Conservation (phyloP, 1,139 yeast genomes). For the Diutina neorugosa region DNA sequence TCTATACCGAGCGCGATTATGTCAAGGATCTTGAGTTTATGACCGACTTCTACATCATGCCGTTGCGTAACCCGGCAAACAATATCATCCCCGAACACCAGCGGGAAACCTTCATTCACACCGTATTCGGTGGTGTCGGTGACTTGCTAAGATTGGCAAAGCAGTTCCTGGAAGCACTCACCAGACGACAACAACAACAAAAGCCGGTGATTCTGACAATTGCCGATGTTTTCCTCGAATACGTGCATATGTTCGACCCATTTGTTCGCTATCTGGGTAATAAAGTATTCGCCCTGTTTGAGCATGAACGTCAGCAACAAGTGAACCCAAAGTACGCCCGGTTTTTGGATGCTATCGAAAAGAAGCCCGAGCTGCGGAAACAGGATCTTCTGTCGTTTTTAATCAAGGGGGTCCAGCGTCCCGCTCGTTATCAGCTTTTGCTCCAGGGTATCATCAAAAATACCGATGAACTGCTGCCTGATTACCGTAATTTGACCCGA, state of each 20-base stretch:
- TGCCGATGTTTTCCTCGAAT: slow-evolving; percentile 80
- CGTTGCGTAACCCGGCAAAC: slow-evolving; percentile 60
- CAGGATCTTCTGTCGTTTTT: slow-evolving; percentile 87
- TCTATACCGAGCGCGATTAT: slow-evolving; percentile 88
- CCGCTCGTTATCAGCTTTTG: slow-evolving; percentile 85
- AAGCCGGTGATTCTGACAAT: slow-evolving; percentile 72
- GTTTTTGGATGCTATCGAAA: slow-evolving; percentile 84
- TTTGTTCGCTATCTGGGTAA: slow-evolving; percentile 92
- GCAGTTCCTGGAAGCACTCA: slow-evolving; percentile 76
- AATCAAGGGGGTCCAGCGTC: slow-evolving; percentile 91
- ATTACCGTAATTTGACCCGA: slow-evolving; percentile 53
- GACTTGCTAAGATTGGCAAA: slow-evolving; percentile 80
- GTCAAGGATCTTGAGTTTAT: slow-evolving; percentile 89
- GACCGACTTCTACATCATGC: slow-evolving; percentile 90
- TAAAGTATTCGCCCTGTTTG: slow-evolving; percentile 89
- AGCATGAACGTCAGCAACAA: slow-evolving; percentile 88
- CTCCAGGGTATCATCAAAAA: slow-evolving; percentile 74
- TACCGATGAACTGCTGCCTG: slow-evolving; percentile 67
- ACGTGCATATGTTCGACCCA: slow-evolving; percentile 80
- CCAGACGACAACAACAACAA: slow-evolving; percentile 77
- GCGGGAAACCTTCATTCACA: slow-evolving; percentile 79
- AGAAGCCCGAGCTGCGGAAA: slow-evolving; percentile 80
- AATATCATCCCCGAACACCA: slow-evolving; percentile 83
- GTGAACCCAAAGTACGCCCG: slow-evolving; percentile 83
- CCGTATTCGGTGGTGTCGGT: slow-evolving; percentile 83